Evolutionary conservation across 306 rosid genomes (phyloP).

Genomic region (Clitoria ternatea): DNA sequence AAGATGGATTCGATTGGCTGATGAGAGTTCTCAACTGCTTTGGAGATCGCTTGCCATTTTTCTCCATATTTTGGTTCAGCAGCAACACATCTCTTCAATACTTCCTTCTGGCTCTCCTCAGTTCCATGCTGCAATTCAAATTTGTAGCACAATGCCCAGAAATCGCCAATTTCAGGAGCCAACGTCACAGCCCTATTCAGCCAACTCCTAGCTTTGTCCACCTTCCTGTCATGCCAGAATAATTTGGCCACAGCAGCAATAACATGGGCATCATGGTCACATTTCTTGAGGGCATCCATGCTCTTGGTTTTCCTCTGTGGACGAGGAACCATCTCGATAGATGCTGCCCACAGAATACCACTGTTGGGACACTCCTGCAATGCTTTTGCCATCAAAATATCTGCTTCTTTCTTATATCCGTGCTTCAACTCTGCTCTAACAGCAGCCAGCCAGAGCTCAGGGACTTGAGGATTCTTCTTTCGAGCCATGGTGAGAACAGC

Average conservation of each 20-base stretch:
- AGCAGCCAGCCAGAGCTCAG: constrained; percentile 94
- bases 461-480: constrained; percentile 86
- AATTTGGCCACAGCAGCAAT: constrained; percentile 82
- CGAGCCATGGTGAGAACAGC: constrained; percentile 85
- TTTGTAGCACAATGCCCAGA: constrained; percentile 83
- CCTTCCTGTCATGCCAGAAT: constrained; percentile 88
- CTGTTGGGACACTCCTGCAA: constrained; percentile 86
- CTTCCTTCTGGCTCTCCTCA: constrained; percentile 82
- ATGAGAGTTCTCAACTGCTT: constrained; percentile 92
- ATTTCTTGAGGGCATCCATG: constrained; percentile 86
- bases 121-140: constrained; percentile 88
- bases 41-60: constrained; percentile 78
- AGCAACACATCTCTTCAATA: constrained; percentile 60
- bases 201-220: constrained; percentile 90
- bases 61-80: constrained; percentile 96
- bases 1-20: constrained; percentile 76
- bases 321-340: constrained; percentile 92
- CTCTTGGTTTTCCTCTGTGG: constrained; percentile 88
- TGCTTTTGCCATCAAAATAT: constrained; percentile 89
- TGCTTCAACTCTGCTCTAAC: constrained; percentile 77
- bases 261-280: constrained; percentile 87
- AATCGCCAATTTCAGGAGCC: constrained; percentile 92
- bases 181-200: constrained; percentile 84
- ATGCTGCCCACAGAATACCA: constrained; percentile 85
- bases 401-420: constrained; percentile 83